These are phyloP conservation scores for Sphagnurus paluster DNA, from an alignment of 1,284 basidiomycete genomes.

Conservation along the genomic window DNA sequence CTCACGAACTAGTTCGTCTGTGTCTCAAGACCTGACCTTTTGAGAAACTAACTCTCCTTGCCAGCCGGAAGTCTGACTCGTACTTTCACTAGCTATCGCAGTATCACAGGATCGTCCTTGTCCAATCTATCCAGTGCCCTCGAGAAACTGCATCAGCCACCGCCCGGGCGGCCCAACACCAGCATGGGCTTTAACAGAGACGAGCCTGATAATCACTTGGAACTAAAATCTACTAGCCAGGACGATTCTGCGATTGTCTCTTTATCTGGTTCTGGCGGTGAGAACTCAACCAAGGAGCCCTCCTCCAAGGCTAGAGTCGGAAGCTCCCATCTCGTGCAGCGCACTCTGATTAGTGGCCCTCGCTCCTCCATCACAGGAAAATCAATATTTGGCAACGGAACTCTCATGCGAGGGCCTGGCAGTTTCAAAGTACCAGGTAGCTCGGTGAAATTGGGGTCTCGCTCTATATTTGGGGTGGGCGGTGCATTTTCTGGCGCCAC, in stretches of 20 bases:
- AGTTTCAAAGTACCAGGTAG: conserved; percentile 19
- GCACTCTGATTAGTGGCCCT: conserved; percentile 7
- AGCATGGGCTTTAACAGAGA: conserved; percentile 61
- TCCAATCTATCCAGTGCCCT: conserved; percentile 59
- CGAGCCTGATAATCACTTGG: conserved; percentile 25
- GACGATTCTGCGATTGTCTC: conserved; percentile 26
- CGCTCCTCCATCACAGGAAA: conserved; percentile 11
- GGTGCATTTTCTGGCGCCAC: conserved; percentile 19
- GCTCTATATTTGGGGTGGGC: conserved; percentile 21
- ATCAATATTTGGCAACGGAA: conserved; percentile 10
- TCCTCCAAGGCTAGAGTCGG: conserved; percentile 7
- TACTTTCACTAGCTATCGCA: conserved; percentile 25
- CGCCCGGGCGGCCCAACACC: conserved; percentile 61
- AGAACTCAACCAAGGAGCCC: neutral
- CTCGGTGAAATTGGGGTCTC: conserved; percentile 5
- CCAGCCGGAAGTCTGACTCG: conserved; percentile 21
- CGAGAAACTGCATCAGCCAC: conserved; percentile 60
- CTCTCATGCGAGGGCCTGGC: conserved; percentile 18
- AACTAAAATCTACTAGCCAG: conserved; percentile 21
- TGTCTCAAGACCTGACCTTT: neutral
- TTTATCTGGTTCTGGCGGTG: conserved; percentile 1
- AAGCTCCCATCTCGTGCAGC: conserved; percentile 10
- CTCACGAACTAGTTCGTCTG: conserved; percentile 28
- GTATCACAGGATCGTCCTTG: conserved; percentile 35
- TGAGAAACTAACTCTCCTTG: neutral